Conservation (phyloP, 2,329 filamentous ascomycete genomes). For the Ophiostoma sp. region DNA sequence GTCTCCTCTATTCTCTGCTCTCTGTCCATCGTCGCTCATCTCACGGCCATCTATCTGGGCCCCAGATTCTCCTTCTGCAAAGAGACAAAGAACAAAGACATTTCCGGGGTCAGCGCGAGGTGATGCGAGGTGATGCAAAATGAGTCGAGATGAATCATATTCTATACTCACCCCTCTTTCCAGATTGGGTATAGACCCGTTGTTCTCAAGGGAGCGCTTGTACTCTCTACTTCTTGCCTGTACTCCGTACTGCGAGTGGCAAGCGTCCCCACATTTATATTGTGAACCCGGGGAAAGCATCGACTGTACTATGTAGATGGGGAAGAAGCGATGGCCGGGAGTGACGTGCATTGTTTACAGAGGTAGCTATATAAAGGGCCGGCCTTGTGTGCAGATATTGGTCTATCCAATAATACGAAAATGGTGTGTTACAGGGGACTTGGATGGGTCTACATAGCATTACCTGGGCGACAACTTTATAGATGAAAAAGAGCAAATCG, state of each 20-base stretch:
- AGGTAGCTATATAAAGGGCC: too few species aligned
- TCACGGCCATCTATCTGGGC: not conserved
- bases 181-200: conserved; percentile 10
- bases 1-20: too few species aligned
- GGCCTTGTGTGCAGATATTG: too few species aligned
- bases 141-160: conserved; percentile 29
- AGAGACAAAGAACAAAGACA: not conserved
- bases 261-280: not conserved
- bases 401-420: too few species aligned
- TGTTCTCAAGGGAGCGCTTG: not conserved
- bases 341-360: too few species aligned
- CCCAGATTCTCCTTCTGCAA: not conserved
- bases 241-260: not conserved
- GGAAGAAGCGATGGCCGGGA: too few species aligned
- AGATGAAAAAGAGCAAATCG: too few species aligned
- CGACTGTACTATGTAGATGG: too few species aligned
- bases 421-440: too few species aligned
- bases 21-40: not conserved
- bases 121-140: conserved; percentile 20
- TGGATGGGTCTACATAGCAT: too few species aligned
- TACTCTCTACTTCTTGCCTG: conserved; percentile 11
- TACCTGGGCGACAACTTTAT: too few species aligned
- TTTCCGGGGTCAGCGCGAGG: not conserved
- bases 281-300: too few species aligned
- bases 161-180: conserved; percentile 23